phyloP scores from a whole-genome alignment of 192 early-diverging fungal species.

The Lunasporangiospora selenospora region DNA sequence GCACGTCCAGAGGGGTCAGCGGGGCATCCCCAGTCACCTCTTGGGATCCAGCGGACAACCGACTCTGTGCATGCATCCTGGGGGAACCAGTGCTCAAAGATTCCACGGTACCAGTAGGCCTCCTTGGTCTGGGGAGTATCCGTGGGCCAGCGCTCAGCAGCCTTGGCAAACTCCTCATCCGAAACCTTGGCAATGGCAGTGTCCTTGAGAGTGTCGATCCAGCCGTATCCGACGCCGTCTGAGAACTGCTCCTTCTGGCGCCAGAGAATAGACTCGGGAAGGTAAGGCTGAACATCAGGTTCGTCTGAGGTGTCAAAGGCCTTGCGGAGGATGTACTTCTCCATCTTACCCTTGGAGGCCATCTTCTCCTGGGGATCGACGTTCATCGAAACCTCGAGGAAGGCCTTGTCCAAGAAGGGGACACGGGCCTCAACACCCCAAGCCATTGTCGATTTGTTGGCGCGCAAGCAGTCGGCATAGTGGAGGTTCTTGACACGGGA shows the following conservation, averaged over 20 bases:
- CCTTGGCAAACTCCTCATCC: constrained; percentile 77
- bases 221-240: constrained; percentile 97
- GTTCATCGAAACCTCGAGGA: constrained; percentile 93
- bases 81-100: constrained; percentile 96
- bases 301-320: constrained; percentile 93
- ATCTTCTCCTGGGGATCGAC: constrained; percentile 86
- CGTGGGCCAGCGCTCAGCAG: constrained; percentile 74
- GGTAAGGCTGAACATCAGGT: constrained; percentile 72
- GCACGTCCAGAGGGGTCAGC: constrained; percentile 98
- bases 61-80: constrained; percentile 87
- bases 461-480: constrained; percentile 95
- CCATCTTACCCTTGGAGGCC: constrained; percentile 78
- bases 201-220: constrained; percentile 97
- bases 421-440: constrained; percentile 99
- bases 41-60: constrained; percentile 96
- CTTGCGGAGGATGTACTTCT: constrained; percentile 94
- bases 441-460: constrained; percentile 99
- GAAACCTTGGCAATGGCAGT: constrained; percentile 70
- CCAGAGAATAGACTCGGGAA: constrained; percentile 92
- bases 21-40: constrained; percentile 97
- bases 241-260: constrained; percentile 99
- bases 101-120: constrained; percentile 92
- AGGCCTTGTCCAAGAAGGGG: constrained; percentile 94
- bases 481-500: constrained; percentile 96
- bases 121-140: constrained; percentile 97